Base-by-base conservation (phyloP, 2,329 filamentous ascomycete species). In the Ophiostoma triangulosporum region DNA sequence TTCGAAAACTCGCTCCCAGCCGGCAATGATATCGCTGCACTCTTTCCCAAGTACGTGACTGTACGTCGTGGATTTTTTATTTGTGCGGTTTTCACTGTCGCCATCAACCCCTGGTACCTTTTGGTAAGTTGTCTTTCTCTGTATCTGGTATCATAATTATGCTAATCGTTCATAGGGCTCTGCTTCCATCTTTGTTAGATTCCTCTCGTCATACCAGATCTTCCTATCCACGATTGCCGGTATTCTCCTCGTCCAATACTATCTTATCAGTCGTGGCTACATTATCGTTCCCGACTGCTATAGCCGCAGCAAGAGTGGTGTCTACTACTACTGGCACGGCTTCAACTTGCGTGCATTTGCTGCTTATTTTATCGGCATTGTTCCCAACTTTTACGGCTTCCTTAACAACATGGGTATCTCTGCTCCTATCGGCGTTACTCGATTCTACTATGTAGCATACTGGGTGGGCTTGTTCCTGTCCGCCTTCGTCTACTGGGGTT, bases 381-480 rank as follows among this genome's bases (percentile, higher is more conserved):
- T 62, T 5, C 67, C 68, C 0, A 70, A 70, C 45, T 68, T 72
- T 48, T 68, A 67, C 46, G 68, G 68, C 1, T 72, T 72, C 1
- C 46, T 48, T 31, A 32, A 48, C 46, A 48, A 48, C 46, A 48
- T 48, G 46, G 46, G 46, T 12, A 66, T 71, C 4, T 3, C 49
- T 0, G 66, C 64, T 0, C 68, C 69, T 1, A 4, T 63, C 0
- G 64, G 63, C 0, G 60, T 68, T 3, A 64, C 62, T 0, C 60
- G 63, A 15, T 78, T 80, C 63, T 81, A 81, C 59, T 77, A 77
- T 56, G 66, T 81, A 24, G 76, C 77, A 0, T 75, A 73, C 53
- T 72, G 73, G 59, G 75, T 78, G 6, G 71, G 73, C 3, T 69
- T 81, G 53, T 70, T 73, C 51, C 64, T 80, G 11, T 61, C 61